Evolutionary conservation across 805 yeast species (phyloP).

Genomic region (Scheffersomyces coipomensis): DNA sequence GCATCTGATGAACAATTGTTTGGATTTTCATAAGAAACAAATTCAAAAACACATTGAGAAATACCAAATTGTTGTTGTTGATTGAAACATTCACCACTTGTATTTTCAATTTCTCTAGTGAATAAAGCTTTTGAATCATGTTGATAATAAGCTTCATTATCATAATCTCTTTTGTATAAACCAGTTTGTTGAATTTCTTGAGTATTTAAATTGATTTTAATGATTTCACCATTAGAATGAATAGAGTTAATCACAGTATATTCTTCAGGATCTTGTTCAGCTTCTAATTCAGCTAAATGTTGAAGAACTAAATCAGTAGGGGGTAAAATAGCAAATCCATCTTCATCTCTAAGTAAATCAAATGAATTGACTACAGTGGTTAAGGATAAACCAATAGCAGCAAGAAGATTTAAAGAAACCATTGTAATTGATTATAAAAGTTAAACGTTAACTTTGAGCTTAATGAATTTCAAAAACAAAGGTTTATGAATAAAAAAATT

Average conservation of each 20-base stretch:
- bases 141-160: conserved; percentile 6
- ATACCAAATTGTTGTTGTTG: conserved; percentile 6
- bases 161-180: conserved; percentile 6
- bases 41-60: conserved; percentile 9
- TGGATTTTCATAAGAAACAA: conserved; percentile 7
- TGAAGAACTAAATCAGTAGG: conserved; percentile 10
- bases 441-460: no score
- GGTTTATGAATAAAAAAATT: conserved; percentile 1
- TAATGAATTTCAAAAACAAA: no score
- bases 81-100: conserved; percentile 6
- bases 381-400: conserved; percentile 2
- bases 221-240: conserved; percentile 8
- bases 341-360: conserved; percentile 4
- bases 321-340: conserved; percentile 10
- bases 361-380: conserved; percentile 1
- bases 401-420: conserved; percentile 8
- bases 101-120: conserved; percentile 7
- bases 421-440: conserved; percentile 1
- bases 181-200: conserved; percentile 9
- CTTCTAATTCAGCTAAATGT: conserved; percentile 2
- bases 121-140: conserved; percentile 5
- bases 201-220: conserved; percentile 8
- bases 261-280: conserved; percentile 3
- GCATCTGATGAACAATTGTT: conserved; percentile 6
- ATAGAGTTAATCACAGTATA: conserved; percentile 9